These are phyloP conservation scores for Vigna mungo DNA, from an alignment of 306 rosid species.

Conservation along the genomic window DNA sequence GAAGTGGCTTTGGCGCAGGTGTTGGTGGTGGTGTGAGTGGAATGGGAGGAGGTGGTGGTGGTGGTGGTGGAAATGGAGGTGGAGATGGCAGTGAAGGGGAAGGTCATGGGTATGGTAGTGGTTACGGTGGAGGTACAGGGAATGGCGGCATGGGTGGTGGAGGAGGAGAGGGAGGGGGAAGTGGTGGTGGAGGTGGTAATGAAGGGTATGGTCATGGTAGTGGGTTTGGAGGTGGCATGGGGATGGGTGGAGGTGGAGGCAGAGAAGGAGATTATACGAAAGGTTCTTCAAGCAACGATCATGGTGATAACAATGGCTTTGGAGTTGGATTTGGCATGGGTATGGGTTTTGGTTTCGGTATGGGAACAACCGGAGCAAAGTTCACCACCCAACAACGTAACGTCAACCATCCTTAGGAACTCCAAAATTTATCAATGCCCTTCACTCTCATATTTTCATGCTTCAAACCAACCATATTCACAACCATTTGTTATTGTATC, in stretches of 20 bases:
- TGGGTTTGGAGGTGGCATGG: conserved; percentile 55
- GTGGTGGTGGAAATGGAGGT: conserved; percentile 42
- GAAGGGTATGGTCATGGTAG: conserved; percentile 48
- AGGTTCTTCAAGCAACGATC: conserved; percentile 19
- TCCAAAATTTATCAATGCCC: neutral
- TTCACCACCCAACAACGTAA: neutral
- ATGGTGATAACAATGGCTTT: conserved; percentile 38
- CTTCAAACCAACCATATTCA: neutral
- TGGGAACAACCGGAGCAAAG: conserved; percentile 42
- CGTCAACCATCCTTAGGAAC: conserved; percentile 37
- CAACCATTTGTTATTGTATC: neutral
- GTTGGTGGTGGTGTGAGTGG: conserved; percentile 37
- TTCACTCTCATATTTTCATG: neutral
- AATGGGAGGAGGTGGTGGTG: conserved; percentile 49
- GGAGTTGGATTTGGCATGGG: conserved; percentile 68
- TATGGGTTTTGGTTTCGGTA: conserved; percentile 62
- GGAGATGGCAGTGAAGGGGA: conserved; percentile 7
- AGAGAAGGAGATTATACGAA: neutral
- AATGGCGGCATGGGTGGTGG: conserved; percentile 43
- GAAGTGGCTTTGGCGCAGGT: conserved; percentile 22
- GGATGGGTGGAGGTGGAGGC: conserved; percentile 22
- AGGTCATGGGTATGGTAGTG: conserved; percentile 55
- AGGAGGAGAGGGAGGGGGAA: conserved; percentile 15
- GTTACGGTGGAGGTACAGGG: conserved; percentile 45
- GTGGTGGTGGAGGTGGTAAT: conserved; percentile 31